Base-by-base conservation (phyloP, 148 eudicot genomes). In the Nyssa sinensis region DNA sequence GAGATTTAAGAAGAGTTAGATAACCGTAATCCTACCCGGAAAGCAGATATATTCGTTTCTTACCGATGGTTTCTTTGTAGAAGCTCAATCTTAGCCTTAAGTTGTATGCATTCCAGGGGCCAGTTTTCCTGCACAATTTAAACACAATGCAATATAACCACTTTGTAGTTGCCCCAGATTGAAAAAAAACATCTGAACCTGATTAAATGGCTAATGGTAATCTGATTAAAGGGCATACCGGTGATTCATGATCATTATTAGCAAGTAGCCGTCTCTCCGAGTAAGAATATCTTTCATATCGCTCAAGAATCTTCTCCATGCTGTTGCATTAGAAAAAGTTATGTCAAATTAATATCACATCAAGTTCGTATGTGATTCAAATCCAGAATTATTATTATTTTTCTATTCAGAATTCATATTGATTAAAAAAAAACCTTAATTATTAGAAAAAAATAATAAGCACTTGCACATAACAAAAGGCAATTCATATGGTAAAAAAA, bases 21-120 rank as follows among this genome's bases (percentile, higher is more conserved):
- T 37, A 37, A 4, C 5, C 44, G 44, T 37, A 37, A 3, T 9
- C 9, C 9, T 37, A 37, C 44, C 44, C 9, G 4, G 44, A 37
- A 37, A 37, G 44, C 4, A 37, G 9, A 37, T 37, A 37, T 3
- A n/a, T n/a, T n/a, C 3, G 9, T 7, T 55, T 62, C 53, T 14
- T 79, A 87, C 89, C 85, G 80, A 28, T 84, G 88, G 64, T 86
- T 90, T 74, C 82, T 84, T 24, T 90, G 87, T 33, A 90, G 80
- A 28, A 88, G 81, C 23, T 88, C 90, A 71, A 85, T 77, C 84
- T 80, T 86, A 64, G 90, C 84, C 80, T 85, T 90, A n/a, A 88
- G 90, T 77, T 86, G 88, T 72, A 79, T 77, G 65, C 74, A 85
- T 39, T 90, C 95, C 63, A 86, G 84, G 19, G 87, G 80, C 95